Base-by-base conservation (phyloP, 371 early-diverging fungal genomes). In the Lichtheimia hyalospora region DNA sequence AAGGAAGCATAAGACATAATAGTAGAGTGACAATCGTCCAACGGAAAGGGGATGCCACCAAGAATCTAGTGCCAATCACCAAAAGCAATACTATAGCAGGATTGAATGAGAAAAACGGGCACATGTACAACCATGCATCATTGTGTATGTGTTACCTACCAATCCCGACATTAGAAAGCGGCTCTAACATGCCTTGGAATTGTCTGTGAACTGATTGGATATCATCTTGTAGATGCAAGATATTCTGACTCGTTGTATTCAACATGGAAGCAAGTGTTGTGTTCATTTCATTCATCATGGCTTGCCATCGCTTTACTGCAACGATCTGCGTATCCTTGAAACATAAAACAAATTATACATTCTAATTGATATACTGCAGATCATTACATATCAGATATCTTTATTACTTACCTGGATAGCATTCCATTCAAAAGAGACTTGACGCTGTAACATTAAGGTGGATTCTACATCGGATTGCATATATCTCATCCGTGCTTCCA, bases 141-240 rank as follows among this genome's bases (percentile, higher is more conserved):
- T 10, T 34, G 34, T 34, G 34, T 34, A 34, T 34, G 46, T 46
- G n/a, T 21, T 46, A 18, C 21, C 46, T 46, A 46, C 46, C 46
- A n/a, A 21, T 46, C 46, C 46, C n/a, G 46, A 46, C 15, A 18
- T 21, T 15, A 46, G 21, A 46, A 46, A 55, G 24, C 10, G 56
- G 23, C 21, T 25, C 16, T 6, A 55, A 15, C 7, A 55, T 43
- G 12, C 14, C 23, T 24, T 43, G 56, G 27, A 55, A 55, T 27
- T 55, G 56, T n/a, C 27, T 41, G 41, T 55, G 56, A 3, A 25
- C 42, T 2, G 44, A 40, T n/a, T 55, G 25, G 20, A 55, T 55
- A 3, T 55, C 56, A 3, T 44, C 24, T 27, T 27, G 56, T 1
- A 55, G 56, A 13, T 18, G 12, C 10, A 18, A 8, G 6, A 46